phyloP scores from a whole-genome alignment of 192 early-diverging fungal genomes.

The Linnemannia schmuckeri region DNA sequence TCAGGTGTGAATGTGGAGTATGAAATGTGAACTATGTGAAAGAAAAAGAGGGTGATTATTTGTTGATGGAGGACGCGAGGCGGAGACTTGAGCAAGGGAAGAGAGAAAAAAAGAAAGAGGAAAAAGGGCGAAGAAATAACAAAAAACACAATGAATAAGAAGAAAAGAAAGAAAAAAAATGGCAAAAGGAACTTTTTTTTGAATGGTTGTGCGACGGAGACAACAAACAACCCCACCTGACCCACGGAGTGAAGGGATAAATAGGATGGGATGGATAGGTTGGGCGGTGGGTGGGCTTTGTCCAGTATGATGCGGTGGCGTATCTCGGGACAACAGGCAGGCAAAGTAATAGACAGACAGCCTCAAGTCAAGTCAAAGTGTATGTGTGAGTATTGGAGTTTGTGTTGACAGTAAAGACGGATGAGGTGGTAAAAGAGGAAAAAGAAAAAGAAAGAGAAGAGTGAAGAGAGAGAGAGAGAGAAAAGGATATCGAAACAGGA shows the following conservation, averaged over 20 bases:
- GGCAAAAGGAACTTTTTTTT: background rate
- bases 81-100: background rate
- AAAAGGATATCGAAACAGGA: background rate
- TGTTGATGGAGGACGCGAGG: background rate
- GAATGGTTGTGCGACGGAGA: background rate
- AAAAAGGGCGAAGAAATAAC: background rate
- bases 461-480: background rate
- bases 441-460: background rate
- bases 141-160: background rate
- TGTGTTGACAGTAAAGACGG: background rate
- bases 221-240: background rate
- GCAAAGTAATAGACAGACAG: background rate
- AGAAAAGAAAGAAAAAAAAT: background rate
- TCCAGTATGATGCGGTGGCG: background rate
- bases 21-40: background rate
- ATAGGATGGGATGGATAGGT: background rate
- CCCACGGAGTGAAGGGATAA: background rate
- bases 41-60: background rate
- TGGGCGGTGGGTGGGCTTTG: constrained; percentile 8
- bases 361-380: background rate
- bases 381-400: background rate
- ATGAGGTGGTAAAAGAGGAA: background rate
- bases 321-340: background rate
- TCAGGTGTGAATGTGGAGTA: background rate
- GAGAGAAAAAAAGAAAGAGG: background rate